A percentile compares a stretch with the other conserved stretches of the same genome.
Evolutionary conservation across 2,329 filamentous ascomycete species (phyloP).

Genomic region (Ustilaginoidea virens): DNA sequence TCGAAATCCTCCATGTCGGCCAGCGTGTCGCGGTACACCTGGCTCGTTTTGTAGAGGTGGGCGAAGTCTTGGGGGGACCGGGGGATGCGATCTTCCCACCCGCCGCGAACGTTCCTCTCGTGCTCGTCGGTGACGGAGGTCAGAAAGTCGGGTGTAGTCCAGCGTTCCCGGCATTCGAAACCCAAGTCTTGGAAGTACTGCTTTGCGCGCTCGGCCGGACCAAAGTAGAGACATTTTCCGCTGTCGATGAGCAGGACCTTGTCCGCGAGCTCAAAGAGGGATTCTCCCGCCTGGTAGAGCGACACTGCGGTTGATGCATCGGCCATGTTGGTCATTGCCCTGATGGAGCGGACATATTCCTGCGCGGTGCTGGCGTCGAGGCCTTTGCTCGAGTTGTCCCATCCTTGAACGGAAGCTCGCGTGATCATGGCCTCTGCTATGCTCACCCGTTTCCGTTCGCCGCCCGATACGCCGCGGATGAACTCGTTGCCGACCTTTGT

Average conservation of each 20-base stretch:
- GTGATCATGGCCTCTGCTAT: slow-evolving; percentile 53
- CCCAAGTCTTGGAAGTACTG: slow-evolving; percentile 57
- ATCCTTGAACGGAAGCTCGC: slow-evolving; percentile 49
- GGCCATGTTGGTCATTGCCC: slow-evolving; percentile 54
- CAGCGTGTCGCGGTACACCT: slow-evolving; percentile 41
- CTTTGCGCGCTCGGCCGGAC: slow-evolving; percentile 45
- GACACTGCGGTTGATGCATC: slow-evolving; percentile 55
- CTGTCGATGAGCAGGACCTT: slow-evolving; percentile 63
- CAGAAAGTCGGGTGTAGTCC: slow-evolving; percentile 62
- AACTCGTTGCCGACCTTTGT: slow-evolving; percentile 57
- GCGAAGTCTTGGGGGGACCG: slow-evolving; percentile 54
- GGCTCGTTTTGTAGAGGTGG: slow-evolving; percentile 47
- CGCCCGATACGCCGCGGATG: slow-evolving; percentile 46
- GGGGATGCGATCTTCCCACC: slow-evolving; percentile 50
- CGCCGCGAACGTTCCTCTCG: slow-evolving; percentile 51
- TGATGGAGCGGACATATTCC: slow-evolving; percentile 50
- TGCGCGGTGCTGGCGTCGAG: slow-evolving; percentile 59
- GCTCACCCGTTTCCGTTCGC: slow-evolving; percentile 58
- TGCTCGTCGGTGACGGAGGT: slow-evolving; percentile 63
- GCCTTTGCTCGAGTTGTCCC: slow-evolving; percentile 61
- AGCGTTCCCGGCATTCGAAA: slow-evolving; percentile 54
- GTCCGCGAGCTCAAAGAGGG: slow-evolving; percentile 53
- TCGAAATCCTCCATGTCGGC: slow-evolving; percentile 48
- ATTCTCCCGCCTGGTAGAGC: slow-evolving; percentile 56
- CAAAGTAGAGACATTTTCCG: slow-evolving; percentile 60